Evolutionary conservation across 495 filamentous ascomycete species (phyloP).

Genomic region (Xylaria sp.): DNA sequence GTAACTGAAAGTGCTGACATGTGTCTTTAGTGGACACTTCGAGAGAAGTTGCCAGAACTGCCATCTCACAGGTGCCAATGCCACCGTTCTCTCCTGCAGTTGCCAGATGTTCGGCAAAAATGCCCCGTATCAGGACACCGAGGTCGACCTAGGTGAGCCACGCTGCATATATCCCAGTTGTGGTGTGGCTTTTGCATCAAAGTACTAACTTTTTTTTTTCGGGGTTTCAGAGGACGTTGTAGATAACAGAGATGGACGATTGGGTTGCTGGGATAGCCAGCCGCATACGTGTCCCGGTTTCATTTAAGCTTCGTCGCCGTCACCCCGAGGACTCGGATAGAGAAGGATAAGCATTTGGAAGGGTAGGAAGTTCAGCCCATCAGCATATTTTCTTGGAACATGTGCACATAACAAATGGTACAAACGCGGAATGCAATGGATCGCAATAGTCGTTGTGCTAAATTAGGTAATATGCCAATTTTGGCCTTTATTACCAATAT

Average conservation of each 20-base stretch:
- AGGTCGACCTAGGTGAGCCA: constrained; percentile 21
- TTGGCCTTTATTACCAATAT: background rate
- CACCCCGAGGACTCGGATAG: background rate
- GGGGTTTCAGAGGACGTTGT: constrained; percentile 20
- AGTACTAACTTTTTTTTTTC: background rate
- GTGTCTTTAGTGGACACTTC: constrained; percentile 9
- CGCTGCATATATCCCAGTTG: background rate
- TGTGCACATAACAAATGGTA: background rate
- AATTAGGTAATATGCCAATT: background rate
- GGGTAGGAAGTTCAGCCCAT: background rate
- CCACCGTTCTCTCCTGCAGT: constrained; percentile 18
- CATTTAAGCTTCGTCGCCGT: background rate
- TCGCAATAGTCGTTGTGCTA: background rate
- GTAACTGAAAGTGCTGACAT: background rate
- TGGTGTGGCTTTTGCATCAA: background rate
- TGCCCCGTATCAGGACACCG: constrained; percentile 17
- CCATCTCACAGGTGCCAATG: constrained; percentile 11
- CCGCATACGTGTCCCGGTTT: constrained; percentile 5
- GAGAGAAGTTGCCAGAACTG: constrained; percentile 23
- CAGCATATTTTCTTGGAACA: background rate
- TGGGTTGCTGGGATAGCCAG: constrained; percentile 26
- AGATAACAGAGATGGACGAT: constrained; percentile 8
- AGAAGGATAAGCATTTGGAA: background rate
- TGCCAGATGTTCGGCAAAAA: constrained; percentile 23
- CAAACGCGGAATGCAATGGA: background rate